These are phyloP conservation scores for Gracilaria gracilis DNA, from an alignment of 23 red algal species.

Conservation along the genomic window DNA sequence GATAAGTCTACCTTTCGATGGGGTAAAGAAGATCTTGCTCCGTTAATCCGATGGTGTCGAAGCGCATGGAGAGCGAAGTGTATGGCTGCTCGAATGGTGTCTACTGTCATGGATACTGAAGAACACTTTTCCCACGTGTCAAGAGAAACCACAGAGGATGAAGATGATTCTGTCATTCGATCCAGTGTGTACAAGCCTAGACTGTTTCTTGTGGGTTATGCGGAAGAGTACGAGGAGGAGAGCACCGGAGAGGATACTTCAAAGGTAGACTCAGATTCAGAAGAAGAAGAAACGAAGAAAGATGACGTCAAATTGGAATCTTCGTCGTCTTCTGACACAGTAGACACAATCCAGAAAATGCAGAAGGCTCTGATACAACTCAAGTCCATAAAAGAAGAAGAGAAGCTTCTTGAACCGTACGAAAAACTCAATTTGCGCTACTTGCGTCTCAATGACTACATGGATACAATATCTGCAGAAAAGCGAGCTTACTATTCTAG, in stretches of 20 bases:
- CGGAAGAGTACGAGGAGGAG: conserved; percentile 16
- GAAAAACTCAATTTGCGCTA: conserved; percentile 23
- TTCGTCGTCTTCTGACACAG: not conserved
- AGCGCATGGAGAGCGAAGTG: conserved; percentile 69
- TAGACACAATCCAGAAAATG: conserved; percentile 26
- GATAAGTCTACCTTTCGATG: conserved; percentile 37
- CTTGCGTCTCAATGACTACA: conserved; percentile 45
- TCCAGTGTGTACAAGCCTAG: conserved; percentile 34
- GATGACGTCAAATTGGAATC: not conserved
- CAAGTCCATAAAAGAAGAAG: conserved; percentile 5
- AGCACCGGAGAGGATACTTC: not conserved
- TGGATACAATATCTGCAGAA: conserved; percentile 42
- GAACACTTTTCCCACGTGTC: conserved; percentile 6
- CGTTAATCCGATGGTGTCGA: conserved; percentile 56
- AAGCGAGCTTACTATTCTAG: conserved; percentile 43
- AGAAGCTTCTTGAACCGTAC: not conserved
- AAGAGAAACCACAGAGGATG: not conserved
- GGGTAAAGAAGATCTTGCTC: conserved; percentile 39
- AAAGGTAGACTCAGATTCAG: not conserved
- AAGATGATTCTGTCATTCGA: not conserved
- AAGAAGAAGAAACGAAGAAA: not conserved
- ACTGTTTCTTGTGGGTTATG: conserved; percentile 50
- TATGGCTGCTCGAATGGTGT: conserved; percentile 63
- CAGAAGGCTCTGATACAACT: conserved; percentile 5
- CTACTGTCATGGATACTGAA: conserved; percentile 39